Evolutionary conservation across 1,284 basidiomycete genomes (phyloP).

Genomic region (Ceratobasidium sp.): DNA sequence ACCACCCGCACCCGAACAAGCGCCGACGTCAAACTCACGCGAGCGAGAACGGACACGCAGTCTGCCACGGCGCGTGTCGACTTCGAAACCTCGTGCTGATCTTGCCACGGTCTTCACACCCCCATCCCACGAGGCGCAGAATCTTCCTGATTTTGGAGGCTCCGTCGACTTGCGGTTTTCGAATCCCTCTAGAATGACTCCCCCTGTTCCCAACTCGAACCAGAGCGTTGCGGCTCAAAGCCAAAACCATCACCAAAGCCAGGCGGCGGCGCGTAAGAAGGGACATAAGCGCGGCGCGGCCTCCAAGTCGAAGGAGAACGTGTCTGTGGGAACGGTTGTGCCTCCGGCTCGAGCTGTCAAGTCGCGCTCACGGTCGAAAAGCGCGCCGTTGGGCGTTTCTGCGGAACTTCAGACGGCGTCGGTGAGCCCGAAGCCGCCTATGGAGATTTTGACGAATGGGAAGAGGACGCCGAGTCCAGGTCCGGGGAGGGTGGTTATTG

Average conservation of each 20-base stretch:
- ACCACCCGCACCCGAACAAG: constrained; percentile 16
- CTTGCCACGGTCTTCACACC: constrained; percentile 28
- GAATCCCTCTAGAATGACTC: not conserved
- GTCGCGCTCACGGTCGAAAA: constrained; percentile 23
- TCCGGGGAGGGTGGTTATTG: constrained; percentile 26
- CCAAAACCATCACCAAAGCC: not conserved
- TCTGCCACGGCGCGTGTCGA: constrained; percentile 22
- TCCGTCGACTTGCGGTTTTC: constrained; percentile 38
- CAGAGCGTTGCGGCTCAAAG: not conserved
- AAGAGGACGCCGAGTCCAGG: not conserved
- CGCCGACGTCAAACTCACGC: constrained; percentile 10
- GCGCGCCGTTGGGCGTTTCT: constrained; percentile 19
- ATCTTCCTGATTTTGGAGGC: constrained; percentile 35
- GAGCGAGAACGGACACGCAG: constrained; percentile 28
- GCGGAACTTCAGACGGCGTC: constrained; percentile 7
- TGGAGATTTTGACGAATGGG: constrained; percentile 34
- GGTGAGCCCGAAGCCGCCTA: constrained; percentile 3
- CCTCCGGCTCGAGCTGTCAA: no score
- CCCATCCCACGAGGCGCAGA: constrained; percentile 19
- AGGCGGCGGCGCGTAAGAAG: constrained; percentile 20
- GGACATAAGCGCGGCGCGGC: constrained; percentile 28
- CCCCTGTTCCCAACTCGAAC: not conserved
- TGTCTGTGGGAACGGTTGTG: not conserved
- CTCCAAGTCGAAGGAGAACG: constrained; percentile 41
- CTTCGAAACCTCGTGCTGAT: constrained; percentile 15